Evolutionary conservation across 2,329 filamentous ascomycete species (phyloP).

Genomic region (Diaporthe vaccinii): DNA sequence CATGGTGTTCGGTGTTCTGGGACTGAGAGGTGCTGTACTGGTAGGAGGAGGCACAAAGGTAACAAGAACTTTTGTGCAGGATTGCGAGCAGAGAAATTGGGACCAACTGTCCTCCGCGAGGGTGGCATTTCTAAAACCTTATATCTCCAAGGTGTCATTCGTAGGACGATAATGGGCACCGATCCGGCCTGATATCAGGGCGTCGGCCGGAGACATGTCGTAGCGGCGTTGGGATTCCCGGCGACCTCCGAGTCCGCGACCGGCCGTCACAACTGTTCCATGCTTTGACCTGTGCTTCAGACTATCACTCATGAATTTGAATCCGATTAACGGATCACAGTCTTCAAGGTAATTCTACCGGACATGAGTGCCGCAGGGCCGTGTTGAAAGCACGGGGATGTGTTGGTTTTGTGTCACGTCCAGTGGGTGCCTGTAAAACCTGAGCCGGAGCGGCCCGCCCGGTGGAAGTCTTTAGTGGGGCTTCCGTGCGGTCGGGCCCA

Average conservation of each 20-base stretch:
- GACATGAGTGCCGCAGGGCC: rapidly evolving
- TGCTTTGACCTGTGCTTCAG: not conserved
- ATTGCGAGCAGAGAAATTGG: not conserved
- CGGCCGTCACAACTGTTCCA: not conserved
- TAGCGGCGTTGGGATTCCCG: not conserved
- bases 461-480: not conserved
- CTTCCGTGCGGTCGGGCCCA: slow-evolving; percentile 10
- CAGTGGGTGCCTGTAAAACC: not conserved
- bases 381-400: not conserved
- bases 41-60: not conserved
- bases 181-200: slow-evolving; percentile 6
- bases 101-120: not conserved
- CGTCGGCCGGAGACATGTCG: not conserved
- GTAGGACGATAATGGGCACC: slow-evolving; percentile 3
- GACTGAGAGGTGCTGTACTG: not conserved
- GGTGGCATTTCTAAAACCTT: slow-evolving; percentile 11
- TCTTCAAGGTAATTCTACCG: not conserved
- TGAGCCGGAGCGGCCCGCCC: slow-evolving; percentile 16
- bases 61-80: not conserved
- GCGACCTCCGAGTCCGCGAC: slow-evolving; percentile 28
- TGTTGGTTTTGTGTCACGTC: not conserved
- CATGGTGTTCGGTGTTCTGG: slow-evolving; percentile 11
- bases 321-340: not conserved
- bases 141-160: not conserved
- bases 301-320: not conserved